Conservation (phyloP, 768 basidiomycete genomes). For the Russula compacta region DNA sequence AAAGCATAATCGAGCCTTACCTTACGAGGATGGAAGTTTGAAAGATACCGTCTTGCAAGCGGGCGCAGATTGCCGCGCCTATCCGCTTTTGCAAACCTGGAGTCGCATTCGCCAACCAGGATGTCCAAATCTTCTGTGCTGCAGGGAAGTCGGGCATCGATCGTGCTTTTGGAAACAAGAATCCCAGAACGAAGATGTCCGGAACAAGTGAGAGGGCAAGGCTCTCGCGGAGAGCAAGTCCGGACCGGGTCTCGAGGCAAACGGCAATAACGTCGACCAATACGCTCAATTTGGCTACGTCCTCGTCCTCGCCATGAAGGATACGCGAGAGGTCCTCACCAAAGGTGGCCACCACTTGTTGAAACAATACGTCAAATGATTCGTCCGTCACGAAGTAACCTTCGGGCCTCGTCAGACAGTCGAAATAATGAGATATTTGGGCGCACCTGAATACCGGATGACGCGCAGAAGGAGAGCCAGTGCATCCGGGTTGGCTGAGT, state of each 20-base stretch:
- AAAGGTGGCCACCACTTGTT: slow-evolving; percentile 17
- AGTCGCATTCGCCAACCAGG: slow-evolving; percentile 23
- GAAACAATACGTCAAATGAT: slow-evolving; percentile 28
- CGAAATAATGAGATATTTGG: not conserved
- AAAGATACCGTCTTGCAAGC: slow-evolving; percentile 34
- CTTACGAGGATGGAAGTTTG: slow-evolving; percentile 28
- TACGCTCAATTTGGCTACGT: not conserved
- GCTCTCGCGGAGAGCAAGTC: not conserved
- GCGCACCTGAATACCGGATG: slow-evolving; percentile 34
- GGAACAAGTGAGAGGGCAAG: slow-evolving; percentile 28
- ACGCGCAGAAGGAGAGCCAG: slow-evolving; percentile 32
- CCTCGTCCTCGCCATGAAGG: slow-evolving; percentile 8
- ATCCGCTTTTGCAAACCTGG: slow-evolving; percentile 24
- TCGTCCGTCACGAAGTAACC: slow-evolving; percentile 25
- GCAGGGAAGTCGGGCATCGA: slow-evolving; percentile 5
- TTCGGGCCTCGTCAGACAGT: slow-evolving; percentile 15
- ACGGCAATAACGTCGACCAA: slow-evolving; percentile 7
- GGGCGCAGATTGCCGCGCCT: slow-evolving; percentile 32
- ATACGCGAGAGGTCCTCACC: slow-evolving; percentile 9
- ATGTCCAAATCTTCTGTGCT: slow-evolving; percentile 28
- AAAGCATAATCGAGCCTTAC: slow-evolving; percentile 23
- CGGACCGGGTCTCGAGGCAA: slow-evolving; percentile 8
- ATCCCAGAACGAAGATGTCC: slow-evolving; percentile 39
- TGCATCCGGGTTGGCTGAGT: slow-evolving; percentile 23
- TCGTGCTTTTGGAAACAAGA: slow-evolving; percentile 35